Evolutionary conservation across 1,284 basidiomycete genomes (phyloP), one percentile per base, ranked within the genome.

Genomic region (Ganoderma lingzhi): DNA sequence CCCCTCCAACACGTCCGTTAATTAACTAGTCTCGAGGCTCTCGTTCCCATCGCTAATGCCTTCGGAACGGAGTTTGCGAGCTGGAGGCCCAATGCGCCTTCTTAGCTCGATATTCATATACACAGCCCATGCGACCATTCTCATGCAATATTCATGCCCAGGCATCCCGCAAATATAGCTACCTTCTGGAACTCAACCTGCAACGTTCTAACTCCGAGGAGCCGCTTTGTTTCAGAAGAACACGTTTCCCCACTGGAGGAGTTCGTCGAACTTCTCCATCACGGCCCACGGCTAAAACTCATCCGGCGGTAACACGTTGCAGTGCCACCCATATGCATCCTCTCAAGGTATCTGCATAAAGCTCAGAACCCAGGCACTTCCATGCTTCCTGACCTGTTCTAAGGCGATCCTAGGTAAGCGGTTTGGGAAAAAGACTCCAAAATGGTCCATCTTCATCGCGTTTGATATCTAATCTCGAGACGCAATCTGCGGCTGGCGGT

Each of bases 391-490:
- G 6, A 42, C 23, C 12, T n/a, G 28, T 61, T n/a, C 3, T 28
- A 23, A 61, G 56, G 42, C 39, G 59, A 61, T 61, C 37, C 23
- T 6, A 30, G 12, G 12, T 28, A 69, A 30, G 59, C 64, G 68
- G 64, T 66, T 48, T 63, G 64, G 63, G 35, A 65, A 62, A 64
- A 69, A 69, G 68, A 69, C 62, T 51, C 55, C 19, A 23, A 56
- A 23, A 32, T 6, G 9, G n/a, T 48, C 10, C 2, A 28, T 28
- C 35, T 19, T 42, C 44, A 30, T 58, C 59, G 23, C 39, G 39
- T 23, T 41, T 23, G 59, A 42, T 39, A 35, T 35, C 45, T 51
- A 48, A 64, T 61, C 39, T 45, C n/a, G 23, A n/a, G 19, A 8
- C 15, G 23, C 37, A n/a, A 62, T 56, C 59, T 62, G 53, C 35